These are phyloP conservation scores for Chalciporus pseudorubinellus DNA, from an alignment of 768 basidiomycete species.

Conservation along the genomic window DNA sequence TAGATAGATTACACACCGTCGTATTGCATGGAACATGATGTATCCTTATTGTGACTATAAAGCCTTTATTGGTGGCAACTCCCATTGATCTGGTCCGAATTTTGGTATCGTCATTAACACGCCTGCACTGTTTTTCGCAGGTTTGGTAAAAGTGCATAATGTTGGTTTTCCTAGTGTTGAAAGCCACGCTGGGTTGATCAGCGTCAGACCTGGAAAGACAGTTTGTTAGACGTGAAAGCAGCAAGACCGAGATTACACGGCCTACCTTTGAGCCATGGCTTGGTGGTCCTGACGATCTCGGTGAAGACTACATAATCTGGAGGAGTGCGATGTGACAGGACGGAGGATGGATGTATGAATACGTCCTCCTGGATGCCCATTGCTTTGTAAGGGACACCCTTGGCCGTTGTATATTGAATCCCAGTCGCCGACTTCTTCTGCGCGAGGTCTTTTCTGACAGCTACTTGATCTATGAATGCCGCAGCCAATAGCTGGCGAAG, in stretches of 20 bases:
- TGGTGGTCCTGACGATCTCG: slow-evolving; percentile 75
- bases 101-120: slow-evolving; percentile 73
- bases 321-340: slow-evolving; percentile 62
- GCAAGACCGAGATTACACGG: not conserved
- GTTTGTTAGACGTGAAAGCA: not conserved
- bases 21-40: slow-evolving; percentile 9
- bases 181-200: slow-evolving; percentile 87
- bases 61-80: slow-evolving; percentile 62
- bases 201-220: slow-evolving; percentile 62
- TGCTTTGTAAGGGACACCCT: slow-evolving; percentile 80
- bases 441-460: slow-evolving; percentile 82
- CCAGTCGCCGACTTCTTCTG: slow-evolving; percentile 58
- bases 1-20: slow-evolving; percentile 12
- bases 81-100: slow-evolving; percentile 86
- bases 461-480: slow-evolving; percentile 94
- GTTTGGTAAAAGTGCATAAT: slow-evolving; percentile 88
- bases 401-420: slow-evolving; percentile 68
- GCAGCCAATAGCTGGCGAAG: slow-evolving; percentile 85
- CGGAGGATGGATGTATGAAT: slow-evolving; percentile 89
- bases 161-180: slow-evolving; percentile 72
- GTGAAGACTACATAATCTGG: slow-evolving; percentile 86
- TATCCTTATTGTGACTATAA: slow-evolving; percentile 21
- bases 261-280: slow-evolving; percentile 78
- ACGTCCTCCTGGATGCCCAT: slow-evolving; percentile 82
- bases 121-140: slow-evolving; percentile 65